Evolutionary conservation across 2,329 filamentous ascomycete genomes (phyloP), one percentile per base, ranked within the genome.

Genomic region (Cladosporium sp.): DNA sequence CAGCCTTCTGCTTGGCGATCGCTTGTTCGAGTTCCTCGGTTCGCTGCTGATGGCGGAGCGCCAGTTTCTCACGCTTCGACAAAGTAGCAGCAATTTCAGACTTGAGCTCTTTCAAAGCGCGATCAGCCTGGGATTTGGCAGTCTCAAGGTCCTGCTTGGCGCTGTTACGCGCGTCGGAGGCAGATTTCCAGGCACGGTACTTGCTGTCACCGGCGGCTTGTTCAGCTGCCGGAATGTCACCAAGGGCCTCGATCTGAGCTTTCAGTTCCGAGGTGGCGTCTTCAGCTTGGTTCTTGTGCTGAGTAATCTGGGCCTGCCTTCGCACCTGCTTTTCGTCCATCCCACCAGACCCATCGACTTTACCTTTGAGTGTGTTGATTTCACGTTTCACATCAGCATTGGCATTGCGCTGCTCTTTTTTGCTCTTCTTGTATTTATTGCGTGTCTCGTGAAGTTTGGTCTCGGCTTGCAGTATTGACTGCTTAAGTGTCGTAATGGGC

Each of bases 241-340:
- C 86, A 52, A 88, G 78, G 28, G 82, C 80, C 66, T 85, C 86
- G n/a, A 89, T 81, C 60, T 90, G 80, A 9, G 74, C 69, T 59
- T 81, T 77, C 22, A 89, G 75, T 49, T 80, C 76, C 43, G 76
- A 74, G 30, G 82, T 80, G 34, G 87, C 86, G 66, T 86, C 84
- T 65, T 87, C 84, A 4, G 84, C 84, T 70, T 87, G 88, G 59
- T 85, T 84, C 73, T 88, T 88, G 70, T 89, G 88, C 58, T 88
- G 88, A 59, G 83, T 85, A 69, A 90, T 87, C 72, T 92, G 89
- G 62, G 86, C 82, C 47, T 89, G 84, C 72, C 90, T 89, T 70
- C 90, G 87, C 64, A 84, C 82, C 66, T 88, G 82, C 70, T 89
- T 88, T 68, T 92, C 89, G 72, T 93, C 89, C 65, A 85, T 86